Evolutionary conservation across 352 stramenopile genomes (phyloP), one percentile per base, ranked within the genome.

Genomic region (Phytophthora vignae): DNA sequence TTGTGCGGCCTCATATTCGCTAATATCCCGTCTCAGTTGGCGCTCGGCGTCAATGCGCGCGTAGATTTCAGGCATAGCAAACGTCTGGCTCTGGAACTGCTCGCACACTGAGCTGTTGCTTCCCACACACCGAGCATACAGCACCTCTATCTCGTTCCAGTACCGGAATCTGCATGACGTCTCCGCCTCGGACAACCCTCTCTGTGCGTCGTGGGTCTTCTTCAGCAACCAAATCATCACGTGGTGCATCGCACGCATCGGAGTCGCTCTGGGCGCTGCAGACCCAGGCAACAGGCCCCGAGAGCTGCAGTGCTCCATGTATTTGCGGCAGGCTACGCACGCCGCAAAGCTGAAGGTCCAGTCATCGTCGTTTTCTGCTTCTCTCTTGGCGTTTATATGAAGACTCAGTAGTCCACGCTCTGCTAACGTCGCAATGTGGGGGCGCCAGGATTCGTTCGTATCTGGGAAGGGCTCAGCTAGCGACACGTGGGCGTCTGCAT

Each of bases 201-300:
- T 52, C 22, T 65, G 55, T 27, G 46, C 31, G 6, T 67, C 53
- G 11, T 74, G 66, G 0, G 59, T 71, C 10, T 77, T 67, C 27
- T 77, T 67, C 4, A 92, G 53, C 9, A 87, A n/a, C 85, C 85
- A 92, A 36, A 84, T 54, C 85, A 92, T 92, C 54, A 90, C 57
- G 9, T 78, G 61, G 10, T 84, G 76, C 78, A 90, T 83, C 11
- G 64, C 54, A 0, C 52, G 52, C 44, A 65, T 74, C 2, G 57
- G 64, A n/a, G 21, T 64, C 6, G 49, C 38, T 33, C 48, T 59
- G 7, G 72, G 74, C 19, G 53, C 17, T 19, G 73, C 57, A 1
- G 49, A 38, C 12, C 74, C 27, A 5, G 66, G 69, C 7, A 46
- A 10, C 15, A 64, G n/a, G 0, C 61, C 50, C 21, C 40, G 33